Evolutionary conservation across 176 grass and related monocot genomes (phyloP).

Genomic region (Ampelocalamus luodianensis): DNA sequence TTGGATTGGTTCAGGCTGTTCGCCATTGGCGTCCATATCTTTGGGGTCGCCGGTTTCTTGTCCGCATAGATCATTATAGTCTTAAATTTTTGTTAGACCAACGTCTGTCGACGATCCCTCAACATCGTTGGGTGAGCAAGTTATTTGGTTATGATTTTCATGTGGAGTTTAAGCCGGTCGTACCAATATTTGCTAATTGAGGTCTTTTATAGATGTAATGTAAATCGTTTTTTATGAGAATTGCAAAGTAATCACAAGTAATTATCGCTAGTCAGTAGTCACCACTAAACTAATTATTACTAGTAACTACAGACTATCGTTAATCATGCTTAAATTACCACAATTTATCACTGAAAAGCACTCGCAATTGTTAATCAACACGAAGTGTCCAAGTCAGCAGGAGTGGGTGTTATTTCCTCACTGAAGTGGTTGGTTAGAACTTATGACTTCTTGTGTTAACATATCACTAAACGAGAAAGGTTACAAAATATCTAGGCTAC

Average conservation of each 20-base stretch:
- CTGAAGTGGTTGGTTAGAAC: not conserved
- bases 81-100: too few species aligned
- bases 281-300: not conserved
- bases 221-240: not conserved
- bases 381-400: not conserved
- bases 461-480: not conserved
- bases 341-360: constrained; percentile 7
- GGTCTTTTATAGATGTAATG: not conserved
- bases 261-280: not conserved
- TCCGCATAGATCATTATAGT: too few species aligned
- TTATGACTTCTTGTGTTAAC: constrained; percentile 1
- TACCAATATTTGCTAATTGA: too few species aligned
- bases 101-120: too few species aligned
- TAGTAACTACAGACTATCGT: not conserved
- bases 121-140: too few species aligned
- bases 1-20: too few species aligned
- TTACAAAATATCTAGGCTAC: not conserved
- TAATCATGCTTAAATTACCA: not conserved
- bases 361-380: not conserved
- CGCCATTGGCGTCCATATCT: too few species aligned
- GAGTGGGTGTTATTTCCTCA: not conserved
- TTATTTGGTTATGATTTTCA: too few species aligned
- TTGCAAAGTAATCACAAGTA: not conserved
- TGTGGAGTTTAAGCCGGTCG: too few species aligned
- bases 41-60: too few species aligned